Evolutionary conservation across 306 rosid species (phyloP), one percentile per base, ranked within the genome.

Genomic region (Rubus parviflorus): DNA sequence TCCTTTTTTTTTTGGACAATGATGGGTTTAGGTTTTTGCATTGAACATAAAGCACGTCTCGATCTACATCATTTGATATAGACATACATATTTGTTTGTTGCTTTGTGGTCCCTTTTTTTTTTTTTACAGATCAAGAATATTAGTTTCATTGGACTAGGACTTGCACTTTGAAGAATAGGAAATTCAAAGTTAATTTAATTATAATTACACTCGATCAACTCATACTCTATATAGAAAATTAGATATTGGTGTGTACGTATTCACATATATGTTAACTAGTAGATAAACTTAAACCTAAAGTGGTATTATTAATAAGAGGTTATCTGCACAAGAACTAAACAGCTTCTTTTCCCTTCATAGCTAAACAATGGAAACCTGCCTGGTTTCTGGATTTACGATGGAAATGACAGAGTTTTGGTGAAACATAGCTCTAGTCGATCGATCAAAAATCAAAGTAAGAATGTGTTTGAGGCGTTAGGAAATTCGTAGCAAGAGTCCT

Each of bases 351-450:
- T 61, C 81, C 81, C 64, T 71, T 81, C 80, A 72, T 58, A 72
- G 81, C 81, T 70, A 71, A 73, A 56, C 75, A 65, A 47, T 23
- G 48, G 19, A 65, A 23, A 43, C 38, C 54, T 53, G 37, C 17
- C 57, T 40, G 1, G 38, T n/a, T 40, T 81, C 72, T 80, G 37
- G 82, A 70, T 79, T 83, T 81, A 78, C 83, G 81, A 75, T 78
- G 81, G 81, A 81, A 58, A 70, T 17, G 47, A 22, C 30, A n/a
- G 19, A 15, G 38, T 58, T 71, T 79, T 51, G 30, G 75, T 58
- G 81, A 69, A 64, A 48, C 25, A 70, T 20, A 11, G 10, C 22
- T 30, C 35, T 15, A 78, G 19, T 35, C 7, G 60, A 30, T 43
- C 12, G 10, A 45, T 48, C 3, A 48, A 8, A 9, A 35, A 2